Conservation (phyloP, 129 eudicot genomes). For the Solidago caesia region DNA sequence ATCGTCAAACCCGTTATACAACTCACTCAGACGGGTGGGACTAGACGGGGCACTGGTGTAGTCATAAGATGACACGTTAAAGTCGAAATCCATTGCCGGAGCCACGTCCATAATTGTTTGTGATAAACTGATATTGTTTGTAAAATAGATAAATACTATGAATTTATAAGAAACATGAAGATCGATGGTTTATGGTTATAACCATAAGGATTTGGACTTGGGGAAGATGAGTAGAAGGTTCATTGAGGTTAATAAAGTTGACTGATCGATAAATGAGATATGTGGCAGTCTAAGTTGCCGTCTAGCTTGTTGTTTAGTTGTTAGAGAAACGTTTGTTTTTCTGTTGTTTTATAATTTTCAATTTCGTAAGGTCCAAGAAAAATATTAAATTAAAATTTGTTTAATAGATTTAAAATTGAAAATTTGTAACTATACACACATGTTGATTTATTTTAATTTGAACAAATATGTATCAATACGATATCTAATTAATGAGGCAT, state of each 20-base stretch:
- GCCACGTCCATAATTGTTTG: conserved; percentile 7
- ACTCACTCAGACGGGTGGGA: conserved; percentile 40
- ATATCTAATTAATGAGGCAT: background rate
- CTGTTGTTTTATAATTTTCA: conserved; percentile 10
- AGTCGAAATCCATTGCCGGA: conserved; percentile 41
- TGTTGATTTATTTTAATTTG: background rate
- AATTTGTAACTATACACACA: background rate
- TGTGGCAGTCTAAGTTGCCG: conserved; percentile 21
- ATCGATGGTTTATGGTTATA: conserved; percentile 22
- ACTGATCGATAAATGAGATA: conserved; percentile 1
- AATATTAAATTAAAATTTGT: background rate
- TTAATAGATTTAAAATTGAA: conserved; percentile 7
- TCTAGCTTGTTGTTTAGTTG: conserved; percentile 21
- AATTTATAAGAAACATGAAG: background rate
- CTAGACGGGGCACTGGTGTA: conserved; percentile 67
- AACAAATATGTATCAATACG: conserved; percentile 2
- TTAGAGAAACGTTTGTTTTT: conserved; percentile 13
- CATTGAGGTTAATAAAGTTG: conserved; percentile 23
- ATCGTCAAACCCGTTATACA: conserved; percentile 39
- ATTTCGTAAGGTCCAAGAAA: background rate
- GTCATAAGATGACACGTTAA: conserved; percentile 39
- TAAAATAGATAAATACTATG: background rate
- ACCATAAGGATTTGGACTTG: background rate
- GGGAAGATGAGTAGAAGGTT: conserved; percentile 22
- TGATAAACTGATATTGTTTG: background rate